phyloP scores from a whole-genome alignment of 73 alveolate species.

The Tetrahymena borealis region DNA sequence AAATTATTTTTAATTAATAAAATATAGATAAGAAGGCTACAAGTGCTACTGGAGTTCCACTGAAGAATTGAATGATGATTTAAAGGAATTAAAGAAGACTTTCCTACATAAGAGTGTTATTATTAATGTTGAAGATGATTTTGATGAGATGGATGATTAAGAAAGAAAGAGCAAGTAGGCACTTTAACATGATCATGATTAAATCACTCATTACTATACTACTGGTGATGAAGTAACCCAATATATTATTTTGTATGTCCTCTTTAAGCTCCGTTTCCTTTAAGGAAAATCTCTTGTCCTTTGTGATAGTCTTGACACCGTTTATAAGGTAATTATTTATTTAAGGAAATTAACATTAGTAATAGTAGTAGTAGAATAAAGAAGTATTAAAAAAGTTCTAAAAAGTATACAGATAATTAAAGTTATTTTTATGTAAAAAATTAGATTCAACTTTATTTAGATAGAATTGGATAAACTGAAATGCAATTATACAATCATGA shows the following conservation, averaged over 20 bases:
- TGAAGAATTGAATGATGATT: not conserved
- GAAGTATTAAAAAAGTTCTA: too few relatives aligned
- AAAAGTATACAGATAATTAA: not conserved
- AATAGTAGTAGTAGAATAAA: too few relatives aligned
- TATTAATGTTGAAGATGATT: not conserved
- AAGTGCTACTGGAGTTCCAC: not conserved
- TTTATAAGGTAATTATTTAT: not conserved
- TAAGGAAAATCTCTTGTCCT: not conserved
- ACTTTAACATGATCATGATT: not conserved
- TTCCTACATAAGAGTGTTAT: not conserved
- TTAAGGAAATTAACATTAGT: too few relatives aligned
- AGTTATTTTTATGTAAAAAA: not conserved
- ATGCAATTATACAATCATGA: constrained; percentile 30
- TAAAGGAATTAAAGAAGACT: not conserved
- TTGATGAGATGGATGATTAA: not conserved
- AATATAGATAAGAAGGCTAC: not conserved
- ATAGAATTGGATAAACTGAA: not conserved
- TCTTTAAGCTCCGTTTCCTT: not conserved
- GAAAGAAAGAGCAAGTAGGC: not conserved
- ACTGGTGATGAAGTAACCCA: not conserved
- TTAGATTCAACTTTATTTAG: not conserved
- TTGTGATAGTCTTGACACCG: not conserved
- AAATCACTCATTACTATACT: not conserved
- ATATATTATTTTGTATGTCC: not conserved
- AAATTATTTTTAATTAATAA: not conserved